Conservation (phyloP, 306 rosid species). For the Cicer chorassanicum region DNA sequence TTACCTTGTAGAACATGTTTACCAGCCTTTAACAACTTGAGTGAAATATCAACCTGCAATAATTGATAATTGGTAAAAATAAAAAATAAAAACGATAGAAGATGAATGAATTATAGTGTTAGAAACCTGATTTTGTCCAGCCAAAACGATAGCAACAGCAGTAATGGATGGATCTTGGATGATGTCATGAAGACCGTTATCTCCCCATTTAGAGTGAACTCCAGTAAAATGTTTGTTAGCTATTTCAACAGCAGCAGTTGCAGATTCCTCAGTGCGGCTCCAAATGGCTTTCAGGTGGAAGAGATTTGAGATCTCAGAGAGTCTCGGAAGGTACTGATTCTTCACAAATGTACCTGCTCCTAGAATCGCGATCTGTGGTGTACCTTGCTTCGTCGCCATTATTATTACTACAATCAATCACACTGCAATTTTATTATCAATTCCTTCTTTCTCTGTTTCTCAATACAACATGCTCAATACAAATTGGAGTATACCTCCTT, state of each 20-base stretch:
- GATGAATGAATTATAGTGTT: too few relatives aligned
- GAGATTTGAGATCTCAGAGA: conserved; percentile 78
- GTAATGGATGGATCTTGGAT: conserved; percentile 61
- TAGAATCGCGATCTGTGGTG: conserved; percentile 67
- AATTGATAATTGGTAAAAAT: conserved; percentile 33
- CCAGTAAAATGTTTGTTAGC: conserved; percentile 62
- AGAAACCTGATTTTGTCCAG: conserved; percentile 88
- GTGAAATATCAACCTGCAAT: conserved; percentile 75
- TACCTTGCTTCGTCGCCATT: conserved; percentile 55
- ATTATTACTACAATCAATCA: not conserved
- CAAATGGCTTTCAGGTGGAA: conserved; percentile 76
- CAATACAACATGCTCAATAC: too few relatives aligned
- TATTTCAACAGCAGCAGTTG: conserved; percentile 66
- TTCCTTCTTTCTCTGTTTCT: too few relatives aligned
- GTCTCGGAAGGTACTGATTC: conserved; percentile 85
- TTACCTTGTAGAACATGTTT: conserved; percentile 96
- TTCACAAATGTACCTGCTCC: conserved; percentile 91
- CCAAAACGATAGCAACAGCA: conserved; percentile 91
- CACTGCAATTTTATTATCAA: not conserved
- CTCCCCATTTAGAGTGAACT: conserved; percentile 79
- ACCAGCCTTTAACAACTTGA: conserved; percentile 80
- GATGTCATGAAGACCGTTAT: conserved; percentile 72
- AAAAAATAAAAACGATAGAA: too few relatives aligned
- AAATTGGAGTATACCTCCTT: too few relatives aligned
- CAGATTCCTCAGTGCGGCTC: conserved; percentile 91